These are phyloP conservation scores for Dichomitus squalens DNA, from an alignment of 1,284 basidiomycete genomes.

Conservation along the genomic window DNA sequence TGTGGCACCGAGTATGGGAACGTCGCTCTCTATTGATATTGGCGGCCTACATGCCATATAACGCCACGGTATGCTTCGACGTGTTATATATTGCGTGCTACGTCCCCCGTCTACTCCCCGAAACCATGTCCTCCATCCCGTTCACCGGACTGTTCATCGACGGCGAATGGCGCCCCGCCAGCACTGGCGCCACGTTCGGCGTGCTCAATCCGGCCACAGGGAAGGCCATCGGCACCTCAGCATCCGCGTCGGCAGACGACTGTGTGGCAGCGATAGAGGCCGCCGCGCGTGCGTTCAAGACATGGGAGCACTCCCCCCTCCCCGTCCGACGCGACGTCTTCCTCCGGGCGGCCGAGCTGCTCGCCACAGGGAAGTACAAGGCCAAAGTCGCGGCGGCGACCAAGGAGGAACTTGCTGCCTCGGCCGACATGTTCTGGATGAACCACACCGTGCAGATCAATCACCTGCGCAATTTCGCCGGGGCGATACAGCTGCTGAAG, in stretches of 20 bases:
- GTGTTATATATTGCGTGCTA: background rate
- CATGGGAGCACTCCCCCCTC: conserved; percentile 48
- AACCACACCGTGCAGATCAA: conserved; percentile 22
- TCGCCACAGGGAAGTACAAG: conserved; percentile 44
- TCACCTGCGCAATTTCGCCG: conserved; percentile 20
- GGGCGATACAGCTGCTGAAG: conserved; percentile 20
- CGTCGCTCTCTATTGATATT: too few species aligned
- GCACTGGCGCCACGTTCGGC: conserved; percentile 43
- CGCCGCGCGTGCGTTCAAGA: conserved; percentile 48
- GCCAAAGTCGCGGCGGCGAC: conserved; percentile 36
- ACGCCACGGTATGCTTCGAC: background rate
- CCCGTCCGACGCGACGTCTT: conserved; percentile 46
- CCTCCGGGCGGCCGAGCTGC: conserved; percentile 47
- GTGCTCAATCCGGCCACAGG: conserved; percentile 47
- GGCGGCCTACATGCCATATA: too few species aligned
- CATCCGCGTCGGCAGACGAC: conserved; percentile 48
- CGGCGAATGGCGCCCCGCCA: conserved; percentile 39
- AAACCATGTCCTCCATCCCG: conserved; percentile 17
- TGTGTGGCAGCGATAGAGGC: conserved; percentile 50
- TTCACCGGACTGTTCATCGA: conserved; percentile 35
- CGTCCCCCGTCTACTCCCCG: background rate
- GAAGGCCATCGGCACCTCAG: conserved; percentile 43
- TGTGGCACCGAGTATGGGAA: too few species aligned
- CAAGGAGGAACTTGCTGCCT: conserved; percentile 43
- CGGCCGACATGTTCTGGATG: conserved; percentile 26